Conservation (phyloP, 2,329 filamentous ascomycete species). For the Talaromyces amestolkiae region DNA sequence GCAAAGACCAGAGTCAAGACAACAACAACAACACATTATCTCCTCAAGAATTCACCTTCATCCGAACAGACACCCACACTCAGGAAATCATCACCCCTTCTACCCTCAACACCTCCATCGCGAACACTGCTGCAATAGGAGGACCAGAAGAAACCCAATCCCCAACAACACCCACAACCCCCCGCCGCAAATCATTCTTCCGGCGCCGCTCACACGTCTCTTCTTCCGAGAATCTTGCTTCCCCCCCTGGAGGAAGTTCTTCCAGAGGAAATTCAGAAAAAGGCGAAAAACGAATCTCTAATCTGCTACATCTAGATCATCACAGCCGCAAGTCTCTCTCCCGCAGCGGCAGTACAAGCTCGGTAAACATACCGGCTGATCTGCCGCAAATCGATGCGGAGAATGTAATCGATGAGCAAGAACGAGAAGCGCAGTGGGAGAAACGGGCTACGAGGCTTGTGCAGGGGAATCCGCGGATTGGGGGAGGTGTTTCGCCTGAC, state of each 20-base stretch:
- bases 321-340: constrained; percentile 6
- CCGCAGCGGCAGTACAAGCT: constrained; percentile 27
- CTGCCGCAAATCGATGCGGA: constrained; percentile 67
- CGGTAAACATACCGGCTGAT: constrained; percentile 73
- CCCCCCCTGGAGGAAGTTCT: neutral
- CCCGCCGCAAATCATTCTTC: constrained; percentile 35
- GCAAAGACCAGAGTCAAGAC: constrained; percentile 38
- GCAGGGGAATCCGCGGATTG: constrained; percentile 51
- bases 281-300: constrained; percentile 34
- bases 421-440: constrained; percentile 80
- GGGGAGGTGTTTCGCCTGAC: constrained; percentile 36
- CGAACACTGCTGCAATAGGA: neutral
- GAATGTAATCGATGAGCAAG: constrained; percentile 49
- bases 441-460: constrained; percentile 87
- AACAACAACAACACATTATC: neutral
- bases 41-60: constrained; percentile 65
- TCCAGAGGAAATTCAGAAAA: constrained; percentile 16
- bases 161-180: constrained; percentile 25
- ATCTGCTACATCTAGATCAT: constrained; percentile 35
- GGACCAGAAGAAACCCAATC: neutral
- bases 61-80: constrained; percentile 77
- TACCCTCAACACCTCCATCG: constrained; percentile 34
- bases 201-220: constrained; percentile 31
- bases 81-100: constrained; percentile 77
- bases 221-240: neutral